Evolutionary conservation across 345 rosid species (phyloP).

Genomic region (Rhodomyrtus tomentosa): DNA sequence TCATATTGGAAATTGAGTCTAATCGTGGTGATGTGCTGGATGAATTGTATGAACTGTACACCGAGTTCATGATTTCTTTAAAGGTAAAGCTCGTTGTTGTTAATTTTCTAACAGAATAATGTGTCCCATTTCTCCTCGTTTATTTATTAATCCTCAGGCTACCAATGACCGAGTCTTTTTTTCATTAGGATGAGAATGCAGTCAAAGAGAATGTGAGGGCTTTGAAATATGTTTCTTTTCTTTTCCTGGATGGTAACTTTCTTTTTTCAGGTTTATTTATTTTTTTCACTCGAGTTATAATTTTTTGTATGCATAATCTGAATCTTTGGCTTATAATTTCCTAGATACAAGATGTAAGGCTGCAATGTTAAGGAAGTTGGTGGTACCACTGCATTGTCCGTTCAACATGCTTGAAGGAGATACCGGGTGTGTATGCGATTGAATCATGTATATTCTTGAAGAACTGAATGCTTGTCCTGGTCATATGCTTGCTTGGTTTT

Average conservation of each 20-base stretch:
- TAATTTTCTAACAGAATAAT: neutral
- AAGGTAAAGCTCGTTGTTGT: conserved; percentile 24
- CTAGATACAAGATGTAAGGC: conserved; percentile 22
- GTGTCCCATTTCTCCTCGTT: neutral
- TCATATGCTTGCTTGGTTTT: neutral
- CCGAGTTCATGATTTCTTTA: conserved; percentile 39
- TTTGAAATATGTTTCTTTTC: conserved; percentile 60
- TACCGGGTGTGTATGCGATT: conserved; percentile 42
- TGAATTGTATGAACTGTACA: conserved; percentile 59
- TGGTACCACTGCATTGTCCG: conserved; percentile 59
- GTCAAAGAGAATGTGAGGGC: conserved; percentile 37
- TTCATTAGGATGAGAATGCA: conserved; percentile 28
- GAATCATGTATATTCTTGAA: neutral
- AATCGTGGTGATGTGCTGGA: conserved; percentile 38
- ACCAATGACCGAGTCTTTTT: neutral
- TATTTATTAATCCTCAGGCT: neutral
- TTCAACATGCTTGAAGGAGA: conserved; percentile 94
- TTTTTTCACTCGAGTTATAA: no score
- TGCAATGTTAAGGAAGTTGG: conserved; percentile 33
- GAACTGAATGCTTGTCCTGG: neutral
- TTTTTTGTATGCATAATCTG: neutral
- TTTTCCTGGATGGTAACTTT: conserved; percentile 55
- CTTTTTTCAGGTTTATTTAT: neutral
- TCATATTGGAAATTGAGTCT: conserved; percentile 66
- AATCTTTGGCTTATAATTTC: neutral